These are phyloP conservation scores for Acrodontium crateriforme DNA, from an alignment of 2,329 filamentous ascomycete species.

Conservation along the genomic window DNA sequence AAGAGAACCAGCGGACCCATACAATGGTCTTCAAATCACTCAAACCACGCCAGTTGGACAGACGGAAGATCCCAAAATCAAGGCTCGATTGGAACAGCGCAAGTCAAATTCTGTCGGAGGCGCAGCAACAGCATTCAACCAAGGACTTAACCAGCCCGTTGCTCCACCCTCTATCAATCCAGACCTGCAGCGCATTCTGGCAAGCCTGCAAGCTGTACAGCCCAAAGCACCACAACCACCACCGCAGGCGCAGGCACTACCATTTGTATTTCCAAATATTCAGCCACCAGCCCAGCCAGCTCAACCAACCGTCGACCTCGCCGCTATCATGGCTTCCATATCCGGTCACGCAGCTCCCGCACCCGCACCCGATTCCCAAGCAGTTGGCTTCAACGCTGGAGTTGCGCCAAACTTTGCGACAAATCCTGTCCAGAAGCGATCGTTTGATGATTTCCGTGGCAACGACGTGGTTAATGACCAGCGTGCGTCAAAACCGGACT, in stretches of 20 bases:
- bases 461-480: slow-evolving; percentile 4
- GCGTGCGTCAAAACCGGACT: too few species aligned
- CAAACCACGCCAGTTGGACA: slow-evolving; percentile 25
- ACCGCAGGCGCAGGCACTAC: slow-evolving; percentile 2
- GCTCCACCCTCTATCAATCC: slow-evolving; percentile 2
- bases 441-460: background rate
- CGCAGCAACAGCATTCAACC: slow-evolving; percentile 11
- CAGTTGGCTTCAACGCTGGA: slow-evolving; percentile 1
- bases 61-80: slow-evolving; percentile 17
- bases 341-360: slow-evolving; percentile 2
- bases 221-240: slow-evolving; percentile 1
- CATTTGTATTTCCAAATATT: slow-evolving; percentile 2
- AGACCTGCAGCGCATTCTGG: slow-evolving; percentile 12
- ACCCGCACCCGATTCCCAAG: slow-evolving; percentile 1
- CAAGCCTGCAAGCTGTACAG: slow-evolving; percentile 7
- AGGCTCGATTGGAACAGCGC: slow-evolving; percentile 10
- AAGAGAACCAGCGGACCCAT: slow-evolving; percentile 29
- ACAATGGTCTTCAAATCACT: slow-evolving; percentile 15
- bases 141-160: slow-evolving; percentile 5
- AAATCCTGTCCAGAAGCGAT: slow-evolving; percentile 8
- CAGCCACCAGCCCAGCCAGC: slow-evolving; percentile 1
- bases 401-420: background rate
- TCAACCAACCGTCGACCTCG: slow-evolving; percentile 15
- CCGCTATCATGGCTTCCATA: slow-evolving; percentile 8
- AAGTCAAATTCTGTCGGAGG: slow-evolving; percentile 9